These are phyloP conservation scores for Cucurbita ficifolia DNA, from an alignment of 306 rosid genomes.

Conservation along the genomic window DNA sequence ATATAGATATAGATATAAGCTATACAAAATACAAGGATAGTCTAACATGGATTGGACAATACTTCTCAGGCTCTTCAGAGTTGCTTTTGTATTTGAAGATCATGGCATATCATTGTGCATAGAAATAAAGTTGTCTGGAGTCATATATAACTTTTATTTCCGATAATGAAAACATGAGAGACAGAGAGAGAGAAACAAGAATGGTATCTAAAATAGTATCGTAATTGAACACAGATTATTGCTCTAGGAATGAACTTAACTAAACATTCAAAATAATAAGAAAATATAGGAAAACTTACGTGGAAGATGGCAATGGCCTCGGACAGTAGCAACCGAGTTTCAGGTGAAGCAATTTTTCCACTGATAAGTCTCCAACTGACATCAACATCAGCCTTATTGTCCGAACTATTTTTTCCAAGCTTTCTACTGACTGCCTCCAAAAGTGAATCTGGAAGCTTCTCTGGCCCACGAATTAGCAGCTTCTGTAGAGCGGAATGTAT, in stretches of 20 bases:
- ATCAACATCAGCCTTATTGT: slow-evolving; percentile 37
- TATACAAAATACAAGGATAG: not conserved
- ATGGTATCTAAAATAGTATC: not conserved
- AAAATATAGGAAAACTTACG: slow-evolving; percentile 22
- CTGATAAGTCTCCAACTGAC: slow-evolving; percentile 81
- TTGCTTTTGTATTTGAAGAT: not conserved
- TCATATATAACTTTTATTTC: not conserved
- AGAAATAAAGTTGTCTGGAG: not conserved
- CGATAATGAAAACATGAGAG: not conserved
- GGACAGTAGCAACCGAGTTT: slow-evolving; percentile 66
- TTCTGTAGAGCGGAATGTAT: slow-evolving; percentile 66
- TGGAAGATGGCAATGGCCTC: slow-evolving; percentile 81
- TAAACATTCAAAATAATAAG: slow-evolving; percentile 3
- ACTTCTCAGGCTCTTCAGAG: not conserved
- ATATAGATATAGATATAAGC: not conserved
- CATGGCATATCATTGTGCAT: not conserved
- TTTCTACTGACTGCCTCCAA: slow-evolving; percentile 57
- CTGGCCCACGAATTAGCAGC: slow-evolving; percentile 48
- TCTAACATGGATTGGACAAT: not conserved
- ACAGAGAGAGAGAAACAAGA: not conserved
- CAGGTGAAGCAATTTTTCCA: slow-evolving; percentile 79
- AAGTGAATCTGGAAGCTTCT: slow-evolving; percentile 63
- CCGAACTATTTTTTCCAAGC: slow-evolving; percentile 47
- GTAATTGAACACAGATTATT: not conserved
- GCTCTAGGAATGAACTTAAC: not conserved